Evolutionary conservation across 306 rosid species (phyloP).

Genomic region (Acacia confusa): DNA sequence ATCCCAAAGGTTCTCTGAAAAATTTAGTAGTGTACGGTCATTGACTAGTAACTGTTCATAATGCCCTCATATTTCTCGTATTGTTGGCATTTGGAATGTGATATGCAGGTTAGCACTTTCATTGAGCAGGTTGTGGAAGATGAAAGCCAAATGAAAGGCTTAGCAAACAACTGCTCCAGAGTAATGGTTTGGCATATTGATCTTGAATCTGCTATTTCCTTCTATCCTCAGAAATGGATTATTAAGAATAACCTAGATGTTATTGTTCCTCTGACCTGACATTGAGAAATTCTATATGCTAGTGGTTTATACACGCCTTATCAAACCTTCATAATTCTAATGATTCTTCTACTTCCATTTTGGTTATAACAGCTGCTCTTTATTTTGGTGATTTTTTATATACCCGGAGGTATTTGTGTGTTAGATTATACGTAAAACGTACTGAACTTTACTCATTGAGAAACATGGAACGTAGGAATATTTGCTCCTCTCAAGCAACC

Average conservation of each 20-base stretch:
- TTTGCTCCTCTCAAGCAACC: conserved; percentile 25
- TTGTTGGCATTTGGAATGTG: conserved; percentile 29
- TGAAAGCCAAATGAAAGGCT: conserved; percentile 92
- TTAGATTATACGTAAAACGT: not conserved
- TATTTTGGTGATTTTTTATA: conserved; percentile 7
- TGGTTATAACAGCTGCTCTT: not conserved
- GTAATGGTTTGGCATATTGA: conserved; percentile 77
- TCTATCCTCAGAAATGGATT: conserved; percentile 68
- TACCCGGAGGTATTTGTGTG: conserved; percentile 6
- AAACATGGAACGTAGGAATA: conserved; percentile 8
- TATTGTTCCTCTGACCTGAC: conserved; percentile 47
- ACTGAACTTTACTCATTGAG: conserved; percentile 22
- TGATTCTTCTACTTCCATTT: conserved; percentile 13
- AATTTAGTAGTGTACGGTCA: not conserved
- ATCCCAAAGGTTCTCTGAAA: conserved; percentile 8
- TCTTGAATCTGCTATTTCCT: conserved; percentile 45
- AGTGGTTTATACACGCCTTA: conserved; percentile 29
- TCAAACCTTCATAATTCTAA: conserved; percentile 20
- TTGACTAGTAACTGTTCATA: conserved; percentile 1
- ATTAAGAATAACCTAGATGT: conserved; percentile 57
- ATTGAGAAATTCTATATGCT: conserved; percentile 20
- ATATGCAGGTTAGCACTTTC: conserved; percentile 72
- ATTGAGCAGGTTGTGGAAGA: conserved; percentile 83
- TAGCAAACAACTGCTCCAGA: conserved; percentile 60
- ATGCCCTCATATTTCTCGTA: not conserved